phyloP scores from a whole-genome alignment of 768 basidiomycete genomes.

The Hericium rajendrae region DNA sequence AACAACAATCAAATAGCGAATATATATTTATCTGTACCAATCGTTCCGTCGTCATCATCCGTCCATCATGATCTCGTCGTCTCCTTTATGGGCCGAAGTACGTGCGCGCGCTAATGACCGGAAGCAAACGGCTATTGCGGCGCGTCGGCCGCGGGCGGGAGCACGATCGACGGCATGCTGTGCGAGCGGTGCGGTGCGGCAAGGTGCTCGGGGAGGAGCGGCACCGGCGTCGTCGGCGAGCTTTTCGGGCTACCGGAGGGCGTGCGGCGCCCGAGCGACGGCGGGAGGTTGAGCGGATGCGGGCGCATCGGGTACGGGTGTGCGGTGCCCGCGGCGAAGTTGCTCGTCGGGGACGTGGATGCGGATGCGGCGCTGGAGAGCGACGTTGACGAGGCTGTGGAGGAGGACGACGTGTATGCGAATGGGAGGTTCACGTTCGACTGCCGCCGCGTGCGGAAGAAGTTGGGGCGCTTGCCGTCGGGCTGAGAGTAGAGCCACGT shows the following conservation, averaged over 20 bases:
- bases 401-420: neutral
- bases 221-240: slow-evolving; percentile 13
- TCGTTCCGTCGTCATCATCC: neutral
- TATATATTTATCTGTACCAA: neutral
- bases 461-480: slow-evolving; percentile 10
- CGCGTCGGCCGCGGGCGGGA: neutral
- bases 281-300: slow-evolving; percentile 1
- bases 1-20: neutral
- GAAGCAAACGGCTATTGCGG: neutral
- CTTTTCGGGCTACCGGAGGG: slow-evolving; percentile 11
- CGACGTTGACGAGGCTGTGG: neutral
- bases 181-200: slow-evolving; percentile 11
- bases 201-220: neutral
- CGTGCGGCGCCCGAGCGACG: slow-evolving; percentile 12
- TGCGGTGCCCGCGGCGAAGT: neutral
- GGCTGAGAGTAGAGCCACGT: slow-evolving; percentile 92
- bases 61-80: neutral
- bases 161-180: slow-evolving; percentile 13
- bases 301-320: slow-evolving; percentile 2
- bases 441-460: slow-evolving; percentile 11
- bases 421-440: slow-evolving; percentile 5
- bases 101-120: neutral
- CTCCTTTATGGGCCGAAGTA: neutral
- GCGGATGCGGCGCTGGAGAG: neutral
- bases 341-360: neutral